Evolutionary conservation across 2,329 filamentous ascomycete genomes (phyloP).

Genomic region (Zalaria obscura): DNA sequence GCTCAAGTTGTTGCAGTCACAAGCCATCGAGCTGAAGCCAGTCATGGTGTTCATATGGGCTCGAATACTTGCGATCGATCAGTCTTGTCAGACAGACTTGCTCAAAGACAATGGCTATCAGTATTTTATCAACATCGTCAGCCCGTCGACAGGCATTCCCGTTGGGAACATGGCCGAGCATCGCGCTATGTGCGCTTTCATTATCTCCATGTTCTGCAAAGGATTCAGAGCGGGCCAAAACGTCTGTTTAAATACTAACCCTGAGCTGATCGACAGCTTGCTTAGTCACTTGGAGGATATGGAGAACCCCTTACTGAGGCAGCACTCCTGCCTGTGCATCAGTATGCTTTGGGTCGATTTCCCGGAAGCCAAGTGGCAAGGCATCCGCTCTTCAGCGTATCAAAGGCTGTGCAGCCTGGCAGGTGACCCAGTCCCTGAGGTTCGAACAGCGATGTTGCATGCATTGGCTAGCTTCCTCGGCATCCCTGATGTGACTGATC

Average conservation of each 20-base stretch:
- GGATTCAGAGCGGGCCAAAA: slow-evolving; percentile 83
- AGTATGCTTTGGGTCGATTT: slow-evolving; percentile 90
- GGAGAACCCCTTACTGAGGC: slow-evolving; percentile 75
- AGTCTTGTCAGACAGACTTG: slow-evolving; percentile 82
- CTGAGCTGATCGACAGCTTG: slow-evolving; percentile 81
- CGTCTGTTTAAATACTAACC: slow-evolving; percentile 76
- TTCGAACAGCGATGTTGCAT: slow-evolving; percentile 83
- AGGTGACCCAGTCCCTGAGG: slow-evolving; percentile 79
- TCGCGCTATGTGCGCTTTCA: slow-evolving; percentile 97
- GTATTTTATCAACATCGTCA: slow-evolving; percentile 89
- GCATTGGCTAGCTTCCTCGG: slow-evolving; percentile 89
- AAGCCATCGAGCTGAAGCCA: slow-evolving; percentile 84
- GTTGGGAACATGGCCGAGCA: slow-evolving; percentile 78
- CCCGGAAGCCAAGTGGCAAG: slow-evolving; percentile 87
- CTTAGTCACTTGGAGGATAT: slow-evolving; percentile 70
- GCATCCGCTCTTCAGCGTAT: slow-evolving; percentile 78
- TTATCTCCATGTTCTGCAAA: slow-evolving; percentile 93
- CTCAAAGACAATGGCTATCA: slow-evolving; percentile 95
- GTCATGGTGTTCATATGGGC: slow-evolving; percentile 99
- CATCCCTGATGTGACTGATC: slow-evolving; percentile 81
- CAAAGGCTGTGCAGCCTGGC: slow-evolving; percentile 66
- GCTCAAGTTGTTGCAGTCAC: slow-evolving; percentile 89
- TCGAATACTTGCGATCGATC: slow-evolving; percentile 84
- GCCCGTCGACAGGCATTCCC: slow-evolving; percentile 56
- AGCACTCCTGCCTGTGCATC: slow-evolving; percentile 92